Conservation (phyloP, 1,139 yeast species). For the Kodamaea sp. region DNA sequence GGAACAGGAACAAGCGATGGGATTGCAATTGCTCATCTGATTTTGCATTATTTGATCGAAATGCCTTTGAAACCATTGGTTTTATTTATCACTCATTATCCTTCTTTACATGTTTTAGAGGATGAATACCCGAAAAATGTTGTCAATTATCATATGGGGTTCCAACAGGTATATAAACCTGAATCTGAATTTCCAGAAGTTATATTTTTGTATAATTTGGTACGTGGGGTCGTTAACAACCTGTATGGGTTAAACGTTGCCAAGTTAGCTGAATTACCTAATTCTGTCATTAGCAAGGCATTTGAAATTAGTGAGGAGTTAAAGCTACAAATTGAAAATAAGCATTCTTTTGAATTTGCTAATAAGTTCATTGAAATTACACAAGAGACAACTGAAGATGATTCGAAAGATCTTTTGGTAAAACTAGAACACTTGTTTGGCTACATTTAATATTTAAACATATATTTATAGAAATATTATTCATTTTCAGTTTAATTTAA, state of each 20-base stretch:
- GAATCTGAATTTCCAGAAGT: slow-evolving; percentile 39
- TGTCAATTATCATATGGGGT: slow-evolving; percentile 75
- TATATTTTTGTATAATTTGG: slow-evolving; percentile 61
- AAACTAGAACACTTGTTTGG: slow-evolving; percentile 5
- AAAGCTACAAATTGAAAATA: slow-evolving; percentile 30
- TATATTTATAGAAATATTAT: not conserved
- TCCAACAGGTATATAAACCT: slow-evolving; percentile 37
- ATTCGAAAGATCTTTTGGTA: not conserved
- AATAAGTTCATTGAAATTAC: slow-evolving; percentile 1
- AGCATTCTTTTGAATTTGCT: slow-evolving; percentile 7
- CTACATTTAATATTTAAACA: slow-evolving; percentile 1
- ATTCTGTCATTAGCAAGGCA: slow-evolving; percentile 48
- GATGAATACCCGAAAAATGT: slow-evolving; percentile 37
- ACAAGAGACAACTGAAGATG: slow-evolving; percentile 1
- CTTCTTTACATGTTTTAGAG: slow-evolving; percentile 59
- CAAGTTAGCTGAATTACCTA: slow-evolving; percentile 59
- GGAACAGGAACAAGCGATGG: slow-evolving; percentile 93
- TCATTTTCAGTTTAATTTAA: slow-evolving; percentile 11
- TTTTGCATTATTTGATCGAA: slow-evolving; percentile 59
- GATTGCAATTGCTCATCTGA: slow-evolving; percentile 76
- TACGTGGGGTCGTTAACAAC: slow-evolving; percentile 55
- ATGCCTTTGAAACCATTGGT: slow-evolving; percentile 49
- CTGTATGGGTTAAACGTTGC: slow-evolving; percentile 84
- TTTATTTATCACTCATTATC: slow-evolving; percentile 85
- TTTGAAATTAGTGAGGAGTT: slow-evolving; percentile 40